Evolutionary conservation across 208 protist species (phyloP).

Genomic region (Borovskyia barvae): DNA sequence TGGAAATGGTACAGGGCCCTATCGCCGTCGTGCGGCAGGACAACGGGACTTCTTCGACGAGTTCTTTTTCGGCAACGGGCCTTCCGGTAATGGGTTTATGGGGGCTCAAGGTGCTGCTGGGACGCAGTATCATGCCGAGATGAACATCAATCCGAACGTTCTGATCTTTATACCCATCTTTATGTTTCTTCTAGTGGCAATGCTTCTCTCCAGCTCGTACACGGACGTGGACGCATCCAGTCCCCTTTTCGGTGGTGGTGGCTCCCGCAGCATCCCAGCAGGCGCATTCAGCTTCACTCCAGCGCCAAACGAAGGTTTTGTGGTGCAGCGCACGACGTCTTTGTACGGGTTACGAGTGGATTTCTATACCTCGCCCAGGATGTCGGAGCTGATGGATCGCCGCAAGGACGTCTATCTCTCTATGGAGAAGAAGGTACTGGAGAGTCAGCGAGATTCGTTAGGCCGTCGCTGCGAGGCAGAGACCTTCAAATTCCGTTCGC

Average conservation of each 20-base stretch:
- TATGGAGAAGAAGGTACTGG: conserved; percentile 66
- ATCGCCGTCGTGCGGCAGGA: conserved; percentile 11
- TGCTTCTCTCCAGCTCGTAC: conserved; percentile 68
- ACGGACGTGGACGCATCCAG: conserved; percentile 41
- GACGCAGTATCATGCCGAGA: conserved; percentile 31
- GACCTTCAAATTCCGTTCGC: conserved; percentile 57
- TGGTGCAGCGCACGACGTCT: conserved; percentile 50
- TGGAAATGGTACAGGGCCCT: conserved; percentile 10
- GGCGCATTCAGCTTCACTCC: conserved; percentile 67
- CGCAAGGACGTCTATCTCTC: conserved; percentile 31
- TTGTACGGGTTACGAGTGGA: conserved; percentile 55
- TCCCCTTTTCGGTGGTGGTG: conserved; percentile 15
- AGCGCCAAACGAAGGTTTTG: conserved; percentile 38
- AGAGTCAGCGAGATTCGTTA: conserved; percentile 64
- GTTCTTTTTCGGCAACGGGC: conserved; percentile 57
- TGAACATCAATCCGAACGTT: conserved; percentile 47
- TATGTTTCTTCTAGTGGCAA: conserved; percentile 67
- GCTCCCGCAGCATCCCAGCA: not conserved
- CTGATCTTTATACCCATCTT: conserved; percentile 67
- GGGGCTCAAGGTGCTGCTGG: not conserved
- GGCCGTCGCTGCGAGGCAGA: conserved; percentile 80
- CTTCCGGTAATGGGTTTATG: not conserved
- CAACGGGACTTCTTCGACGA: conserved; percentile 74
- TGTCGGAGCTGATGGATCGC: conserved; percentile 52
- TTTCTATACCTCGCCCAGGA: conserved; percentile 64